Conservation (phyloP, 1,284 basidiomycete species). For the Golubevia sp. region DNA sequence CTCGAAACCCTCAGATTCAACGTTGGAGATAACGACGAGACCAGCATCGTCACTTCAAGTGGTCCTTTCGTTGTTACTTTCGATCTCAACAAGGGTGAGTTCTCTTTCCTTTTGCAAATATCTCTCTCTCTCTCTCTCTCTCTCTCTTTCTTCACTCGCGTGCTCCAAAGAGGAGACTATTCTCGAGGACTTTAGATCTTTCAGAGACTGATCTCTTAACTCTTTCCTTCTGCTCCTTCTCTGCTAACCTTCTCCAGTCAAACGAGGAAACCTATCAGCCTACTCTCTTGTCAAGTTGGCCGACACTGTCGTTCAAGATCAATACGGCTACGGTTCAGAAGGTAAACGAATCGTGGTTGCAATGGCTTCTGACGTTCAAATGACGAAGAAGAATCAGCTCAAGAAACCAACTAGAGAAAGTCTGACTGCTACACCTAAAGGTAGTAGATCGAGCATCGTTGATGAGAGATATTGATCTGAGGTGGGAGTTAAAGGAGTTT, state of each 20-base stretch:
- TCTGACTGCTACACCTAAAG: conserved; percentile 9
- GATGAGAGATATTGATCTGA: conserved; percentile 12
- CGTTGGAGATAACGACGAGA: conserved; percentile 69
- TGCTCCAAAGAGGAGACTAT: too few species aligned
- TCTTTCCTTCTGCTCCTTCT: too few species aligned
- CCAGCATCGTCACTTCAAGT: conserved; percentile 92
- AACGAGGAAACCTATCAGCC: conserved; percentile 41
- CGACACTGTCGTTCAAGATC: conserved; percentile 50
- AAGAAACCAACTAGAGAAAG: conserved; percentile 83
- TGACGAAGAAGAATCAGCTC: conserved; percentile 89
- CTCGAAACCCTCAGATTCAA: not conserved
- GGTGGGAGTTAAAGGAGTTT: too few species aligned
- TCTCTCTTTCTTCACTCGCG: too few species aligned
- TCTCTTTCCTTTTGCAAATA: not conserved
- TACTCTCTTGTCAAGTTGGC: conserved; percentile 50
- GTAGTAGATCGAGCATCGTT: conserved; percentile 25
- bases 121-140: not conserved
- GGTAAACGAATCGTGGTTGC: conserved; percentile 70
- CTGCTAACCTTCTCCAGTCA: conserved; percentile 15
- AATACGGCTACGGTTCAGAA: conserved; percentile 50
- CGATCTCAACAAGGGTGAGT: not conserved
- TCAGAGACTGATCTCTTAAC: not conserved
- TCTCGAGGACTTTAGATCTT: not conserved
- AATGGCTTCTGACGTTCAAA: conserved; percentile 88
- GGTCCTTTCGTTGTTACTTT: conserved; percentile 93